phyloP scores from a whole-genome alignment of 2,329 filamentous ascomycete species.

The Pestalotiopsis sp. region DNA sequence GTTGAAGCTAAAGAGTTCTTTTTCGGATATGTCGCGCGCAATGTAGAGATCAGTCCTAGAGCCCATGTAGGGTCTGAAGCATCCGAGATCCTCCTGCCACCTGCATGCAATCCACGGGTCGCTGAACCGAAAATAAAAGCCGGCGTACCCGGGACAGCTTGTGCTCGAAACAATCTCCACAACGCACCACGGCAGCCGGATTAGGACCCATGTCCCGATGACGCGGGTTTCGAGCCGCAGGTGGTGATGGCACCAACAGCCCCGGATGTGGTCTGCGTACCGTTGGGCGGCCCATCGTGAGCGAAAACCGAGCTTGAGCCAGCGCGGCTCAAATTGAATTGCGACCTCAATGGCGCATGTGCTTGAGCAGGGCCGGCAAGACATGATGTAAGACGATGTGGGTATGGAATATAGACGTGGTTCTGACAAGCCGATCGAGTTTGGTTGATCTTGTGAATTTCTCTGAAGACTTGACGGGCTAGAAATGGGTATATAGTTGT shows the following conservation, averaged over 20 bases:
- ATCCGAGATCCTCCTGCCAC: neutral
- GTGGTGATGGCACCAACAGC: constrained; percentile 1
- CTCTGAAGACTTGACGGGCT: no score
- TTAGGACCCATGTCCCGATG: neutral
- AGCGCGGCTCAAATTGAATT: neutral
- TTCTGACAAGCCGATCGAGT: no score
- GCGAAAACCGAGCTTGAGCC: constrained; percentile 1
- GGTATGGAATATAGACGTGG: no score
- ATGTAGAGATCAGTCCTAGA: neutral
- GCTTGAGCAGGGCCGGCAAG: neutral
- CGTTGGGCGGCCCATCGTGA: neutral
- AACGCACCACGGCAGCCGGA: neutral
- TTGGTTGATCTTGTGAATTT: no score
- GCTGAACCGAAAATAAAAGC: neutral
- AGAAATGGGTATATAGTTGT: no score
- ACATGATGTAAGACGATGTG: neutral
- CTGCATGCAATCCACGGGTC: neutral
- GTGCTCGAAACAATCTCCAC: neutral
- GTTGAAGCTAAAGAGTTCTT: neutral
- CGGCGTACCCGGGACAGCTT: neutral
- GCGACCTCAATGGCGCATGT: neutral
- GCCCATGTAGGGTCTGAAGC: neutral
- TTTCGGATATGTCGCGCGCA: neutral
- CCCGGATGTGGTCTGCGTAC: neutral
- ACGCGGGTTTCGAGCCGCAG: neutral